Percentiles rank a stretch among this genome's conserved stretches.
phyloP scores from a whole-genome alignment of 345 rosid species.

The Melastoma malabathricum region DNA sequence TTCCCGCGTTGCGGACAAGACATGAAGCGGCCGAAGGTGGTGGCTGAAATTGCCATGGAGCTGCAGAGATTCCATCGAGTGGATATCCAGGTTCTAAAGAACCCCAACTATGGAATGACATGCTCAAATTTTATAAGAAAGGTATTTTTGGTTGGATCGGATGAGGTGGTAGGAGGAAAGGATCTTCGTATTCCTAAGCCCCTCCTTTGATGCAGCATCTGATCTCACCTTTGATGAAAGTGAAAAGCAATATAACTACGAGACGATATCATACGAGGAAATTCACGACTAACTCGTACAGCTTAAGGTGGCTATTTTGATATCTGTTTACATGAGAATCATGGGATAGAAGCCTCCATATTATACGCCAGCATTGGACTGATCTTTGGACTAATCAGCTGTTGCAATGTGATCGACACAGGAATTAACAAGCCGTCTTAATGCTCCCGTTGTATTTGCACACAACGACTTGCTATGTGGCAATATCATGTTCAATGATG shows the following conservation, averaged over 20 bases:
- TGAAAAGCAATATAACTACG: slow-evolving; percentile 49
- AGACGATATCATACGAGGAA: slow-evolving; percentile 59
- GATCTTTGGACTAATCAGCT: neutral
- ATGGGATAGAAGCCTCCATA: no score
- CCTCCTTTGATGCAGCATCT: slow-evolving; percentile 46
- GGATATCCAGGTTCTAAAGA: slow-evolving; percentile 78
- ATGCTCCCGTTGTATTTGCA: slow-evolving; percentile 76
- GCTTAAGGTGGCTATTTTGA: slow-evolving; percentile 41
- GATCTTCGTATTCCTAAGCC: neutral
- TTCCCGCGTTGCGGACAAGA: slow-evolving; percentile 23
- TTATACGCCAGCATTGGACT: no score
- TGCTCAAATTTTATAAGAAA: slow-evolving; percentile 65
- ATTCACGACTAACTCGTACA: slow-evolving; percentile 49
- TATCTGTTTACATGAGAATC: neutral
- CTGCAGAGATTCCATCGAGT: slow-evolving; percentile 67
- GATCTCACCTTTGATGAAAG: slow-evolving; percentile 52
- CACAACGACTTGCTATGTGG: slow-evolving; percentile 96
- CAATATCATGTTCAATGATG: slow-evolving; percentile 78
- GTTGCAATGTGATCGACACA: slow-evolving; percentile 37
- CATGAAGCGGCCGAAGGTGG: slow-evolving; percentile 61
- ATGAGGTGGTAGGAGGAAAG: no score
- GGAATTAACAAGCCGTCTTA: slow-evolving; percentile 66
- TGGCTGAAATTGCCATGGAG: slow-evolving; percentile 77
- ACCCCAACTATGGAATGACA: slow-evolving; percentile 82
- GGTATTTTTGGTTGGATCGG: slow-evolving; percentile 36